Evolutionary conservation across 495 filamentous ascomycete genomes (phyloP), one percentile per base, ranked within the genome.

Genomic region (Letharia lupina): DNA sequence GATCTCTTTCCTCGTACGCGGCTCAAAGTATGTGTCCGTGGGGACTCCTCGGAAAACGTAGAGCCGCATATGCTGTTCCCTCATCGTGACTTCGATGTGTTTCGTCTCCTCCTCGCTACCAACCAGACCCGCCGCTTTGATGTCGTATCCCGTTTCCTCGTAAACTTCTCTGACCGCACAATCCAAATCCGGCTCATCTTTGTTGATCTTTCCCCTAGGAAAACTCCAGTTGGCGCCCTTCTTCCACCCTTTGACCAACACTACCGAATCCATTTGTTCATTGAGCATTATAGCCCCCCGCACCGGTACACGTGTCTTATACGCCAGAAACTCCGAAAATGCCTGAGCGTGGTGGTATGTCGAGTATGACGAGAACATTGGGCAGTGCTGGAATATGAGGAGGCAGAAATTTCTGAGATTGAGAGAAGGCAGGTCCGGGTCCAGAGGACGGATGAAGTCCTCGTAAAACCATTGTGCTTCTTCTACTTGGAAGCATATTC

Each of bases 381-480:
- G 94, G 70, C 93, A 96, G 73, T 96, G 92, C 64, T 90, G 86
- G 73, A 98, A 96, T 68, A 98, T 94, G 68, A 88, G 87, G 50
- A 91, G 77, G 66, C 87, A 90, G 75, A 98, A 98, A 39, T 79
- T 83, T 58, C 89, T 86, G 13, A 98, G 83, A 45, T 86, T 86
- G 76, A 98, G 85, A 3, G 89, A 91, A 10, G 95, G 95, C 5
- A 98, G 79, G 42, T 81, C 81, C 12, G 91, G 91, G 73, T 96
- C 91, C 63, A 93, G 79, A 41, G 91, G 92, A 45, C 95, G 89
- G 76, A 98, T 90, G 73, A 98, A 98, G 77, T 98, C 94, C 77
- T 98, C 95, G 86, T 97, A 98, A 76, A 92, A 98, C 94, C 94
- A 98, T 89, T 98, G 94, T 73, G 94, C 94, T 73, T 97, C 95